Evolutionary conservation across 2,329 filamentous ascomycete genomes (phyloP).

Genomic region (Colletotrichum phormii): DNA sequence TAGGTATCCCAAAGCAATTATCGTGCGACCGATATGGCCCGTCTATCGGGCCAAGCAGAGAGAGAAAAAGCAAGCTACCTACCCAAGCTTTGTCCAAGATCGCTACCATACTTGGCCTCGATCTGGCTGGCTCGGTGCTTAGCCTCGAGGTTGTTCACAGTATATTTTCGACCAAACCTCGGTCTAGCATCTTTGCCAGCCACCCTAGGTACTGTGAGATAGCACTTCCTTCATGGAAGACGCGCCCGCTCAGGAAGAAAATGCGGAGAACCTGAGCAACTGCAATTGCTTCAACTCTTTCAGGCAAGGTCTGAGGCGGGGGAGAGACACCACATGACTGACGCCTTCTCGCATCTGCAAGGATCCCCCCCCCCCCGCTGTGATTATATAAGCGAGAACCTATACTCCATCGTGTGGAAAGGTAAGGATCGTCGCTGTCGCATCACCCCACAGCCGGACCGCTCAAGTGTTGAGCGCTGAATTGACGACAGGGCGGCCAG

Average conservation of each 20-base stretch:
- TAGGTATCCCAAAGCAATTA: no score
- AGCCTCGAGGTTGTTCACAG: no score
- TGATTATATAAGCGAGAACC: not conserved
- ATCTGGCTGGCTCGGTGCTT: not conserved
- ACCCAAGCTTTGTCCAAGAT: not conserved
- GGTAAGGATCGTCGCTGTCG: not conserved
- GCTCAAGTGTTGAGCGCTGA: not conserved
- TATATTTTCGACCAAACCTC: not conserved
- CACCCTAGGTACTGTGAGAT: no score
- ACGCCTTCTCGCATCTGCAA: not conserved
- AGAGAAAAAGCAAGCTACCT: not conserved
- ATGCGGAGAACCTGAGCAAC: not conserved
- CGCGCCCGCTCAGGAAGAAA: not conserved
- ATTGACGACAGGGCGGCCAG: not conserved
- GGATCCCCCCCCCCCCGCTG: not conserved
- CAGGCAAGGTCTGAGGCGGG: not conserved
- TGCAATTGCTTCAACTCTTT: conserved; percentile 1
- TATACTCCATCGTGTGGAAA: not conserved
- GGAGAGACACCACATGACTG: conserved; percentile 9
- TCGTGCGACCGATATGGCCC: not conserved
- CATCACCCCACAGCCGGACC: not conserved
- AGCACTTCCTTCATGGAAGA: no score
- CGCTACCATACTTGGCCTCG: not conserved
- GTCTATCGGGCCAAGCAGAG: not conserved
- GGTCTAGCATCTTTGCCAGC: not conserved